Evolutionary conservation across 2,329 filamentous ascomycete genomes (phyloP).

Genomic region (Phyllosticta paracitricarpa): DNA sequence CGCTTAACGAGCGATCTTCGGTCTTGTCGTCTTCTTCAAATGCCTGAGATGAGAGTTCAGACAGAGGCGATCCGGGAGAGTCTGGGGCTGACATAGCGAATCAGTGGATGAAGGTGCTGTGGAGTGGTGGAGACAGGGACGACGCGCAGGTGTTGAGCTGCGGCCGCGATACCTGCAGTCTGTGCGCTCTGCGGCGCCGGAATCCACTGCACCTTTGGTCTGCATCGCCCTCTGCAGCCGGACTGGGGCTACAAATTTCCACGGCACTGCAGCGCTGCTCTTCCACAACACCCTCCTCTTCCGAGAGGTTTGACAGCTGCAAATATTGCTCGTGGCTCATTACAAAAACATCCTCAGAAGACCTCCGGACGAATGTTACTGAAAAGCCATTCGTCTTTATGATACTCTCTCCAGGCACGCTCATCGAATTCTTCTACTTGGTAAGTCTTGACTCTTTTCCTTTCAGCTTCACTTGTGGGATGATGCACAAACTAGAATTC

Average conservation of each 20-base stretch:
- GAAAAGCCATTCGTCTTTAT: too few relatives aligned
- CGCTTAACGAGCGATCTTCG: slow-evolving; percentile 37
- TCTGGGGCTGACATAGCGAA: slow-evolving; percentile 13
- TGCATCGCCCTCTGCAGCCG: neutral
- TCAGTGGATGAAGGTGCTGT: neutral
- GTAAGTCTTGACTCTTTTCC: neutral
- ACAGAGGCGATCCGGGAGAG: slow-evolving; percentile 55
- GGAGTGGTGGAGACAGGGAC: slow-evolving; percentile 6
- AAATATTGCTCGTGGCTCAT: too few relatives aligned
- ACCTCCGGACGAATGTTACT: too few relatives aligned
- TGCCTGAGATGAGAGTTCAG: slow-evolving; percentile 53
- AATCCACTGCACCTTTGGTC: neutral
- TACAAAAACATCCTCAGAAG: too few relatives aligned
- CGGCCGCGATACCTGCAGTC: slow-evolving; percentile 1
- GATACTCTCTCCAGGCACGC: too few relatives aligned
- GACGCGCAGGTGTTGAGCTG: slow-evolving; percentile 7
- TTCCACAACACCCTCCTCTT: too few relatives aligned
- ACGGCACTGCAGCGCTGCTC: too few relatives aligned
- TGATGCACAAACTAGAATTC: slow-evolving; percentile 39
- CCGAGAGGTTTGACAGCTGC: too few relatives aligned
- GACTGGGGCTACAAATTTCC: neutral
- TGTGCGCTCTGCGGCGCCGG: neutral
- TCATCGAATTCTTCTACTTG: neutral
- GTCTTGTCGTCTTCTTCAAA: slow-evolving; percentile 48
- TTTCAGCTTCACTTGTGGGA: slow-evolving; percentile 1